Evolutionary conservation across 306 rosid genomes (phyloP).

Genomic region (Quercus engelmannii): DNA sequence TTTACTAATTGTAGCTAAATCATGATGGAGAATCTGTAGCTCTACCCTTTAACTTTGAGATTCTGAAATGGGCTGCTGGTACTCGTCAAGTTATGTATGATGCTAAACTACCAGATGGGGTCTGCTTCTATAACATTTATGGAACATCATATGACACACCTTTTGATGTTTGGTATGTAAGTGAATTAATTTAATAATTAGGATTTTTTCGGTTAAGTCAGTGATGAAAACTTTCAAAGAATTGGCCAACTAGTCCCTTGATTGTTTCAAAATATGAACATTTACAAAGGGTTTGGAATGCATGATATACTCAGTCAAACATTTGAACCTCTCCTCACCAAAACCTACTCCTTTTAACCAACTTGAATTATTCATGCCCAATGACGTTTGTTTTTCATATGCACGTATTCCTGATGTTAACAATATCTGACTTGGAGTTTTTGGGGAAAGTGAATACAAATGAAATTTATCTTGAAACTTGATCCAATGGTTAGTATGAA

Average conservation of each 20-base stretch:
- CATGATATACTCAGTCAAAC: neutral
- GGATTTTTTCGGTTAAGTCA: constrained; percentile 2
- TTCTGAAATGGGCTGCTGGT: constrained; percentile 67
- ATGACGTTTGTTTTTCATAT: neutral
- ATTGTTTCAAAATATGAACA: neutral
- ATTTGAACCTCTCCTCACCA: neutral
- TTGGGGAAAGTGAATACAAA: neutral
- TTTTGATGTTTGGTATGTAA: constrained; percentile 81
- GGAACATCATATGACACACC: constrained; percentile 80
- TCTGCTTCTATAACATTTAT: constrained; percentile 80
- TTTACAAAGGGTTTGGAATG: neutral
- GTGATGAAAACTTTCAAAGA: constrained; percentile 13
- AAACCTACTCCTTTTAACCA: neutral
- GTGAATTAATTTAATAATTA: constrained; percentile 15
- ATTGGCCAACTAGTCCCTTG: neutral
- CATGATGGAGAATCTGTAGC: constrained; percentile 59
- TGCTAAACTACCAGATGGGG: constrained; percentile 72
- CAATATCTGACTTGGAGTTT: neutral
- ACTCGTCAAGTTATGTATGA: constrained; percentile 56
- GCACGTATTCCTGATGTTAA: neutral
- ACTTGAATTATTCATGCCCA: neutral
- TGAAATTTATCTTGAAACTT: neutral
- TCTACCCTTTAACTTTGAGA: constrained; percentile 70
- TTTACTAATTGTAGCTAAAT: constrained; percentile 52
- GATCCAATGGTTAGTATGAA: neutral